Base-by-base conservation (phyloP, 2,329 filamentous ascomycete genomes). In the Myriosclerotinia scirpicola region DNA sequence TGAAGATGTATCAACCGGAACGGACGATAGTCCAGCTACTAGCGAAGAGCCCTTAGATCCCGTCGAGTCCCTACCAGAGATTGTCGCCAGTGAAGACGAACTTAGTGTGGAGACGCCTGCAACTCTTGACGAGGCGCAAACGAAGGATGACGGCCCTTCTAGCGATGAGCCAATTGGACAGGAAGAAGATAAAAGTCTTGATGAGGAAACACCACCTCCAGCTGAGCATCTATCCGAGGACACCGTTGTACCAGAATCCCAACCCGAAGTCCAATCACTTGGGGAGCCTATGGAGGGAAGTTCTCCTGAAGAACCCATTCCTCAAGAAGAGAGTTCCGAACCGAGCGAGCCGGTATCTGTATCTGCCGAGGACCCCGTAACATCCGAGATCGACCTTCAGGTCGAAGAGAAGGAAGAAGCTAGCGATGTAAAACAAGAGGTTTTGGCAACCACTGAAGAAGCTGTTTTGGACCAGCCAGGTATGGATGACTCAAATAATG, bases 331-430 rank as follows among this genome's bases (percentile, higher is more conserved):
- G 34, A 52, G 20, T 44, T 38, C 17, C 9, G 38, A 48, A 20
- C 4, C 44, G 38, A 54, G 7, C 54, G 48, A 38, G 38, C n/a
- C n/a, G 40, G 40, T 6, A 38, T 50, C 54, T 38, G 17, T n/a
- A 26, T 44, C 64, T 38, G 30, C 12, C 4, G 58, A 55, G 17
- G 59, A 54, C 17, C 12, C 36, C 9, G 48, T 36, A 15, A 22
- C 14, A 5, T 20, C 22, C 15, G 58, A 50, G 22, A 61, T 20
- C n/a, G n/a, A 20, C 12, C 30, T 50, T 50, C 30, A 61, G 38
- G 44, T 8, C 12, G 44, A 67, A 22, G 40, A 40, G 22, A 64
- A 40, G 20, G 58, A 64, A n/a, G 48, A 54, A 53, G 11, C 17
- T 8, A 38, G 50, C 34, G 22, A 3, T 17, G 20, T n/a, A 17